phyloP scores from a whole-genome alignment of 2,329 filamentous ascomycete genomes.

The Pseudonectria buxi region DNA sequence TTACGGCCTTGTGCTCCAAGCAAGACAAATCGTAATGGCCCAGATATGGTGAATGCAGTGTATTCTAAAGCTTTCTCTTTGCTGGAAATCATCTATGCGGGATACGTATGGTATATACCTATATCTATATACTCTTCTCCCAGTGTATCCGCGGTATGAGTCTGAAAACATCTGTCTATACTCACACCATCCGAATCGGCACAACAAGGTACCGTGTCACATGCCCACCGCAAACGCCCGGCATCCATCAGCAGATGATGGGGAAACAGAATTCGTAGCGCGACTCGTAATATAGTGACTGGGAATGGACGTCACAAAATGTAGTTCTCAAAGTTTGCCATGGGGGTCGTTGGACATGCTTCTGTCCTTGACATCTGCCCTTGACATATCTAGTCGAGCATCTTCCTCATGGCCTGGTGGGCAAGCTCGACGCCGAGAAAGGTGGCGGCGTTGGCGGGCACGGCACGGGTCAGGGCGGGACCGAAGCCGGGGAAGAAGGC shows the following conservation, averaged over 20 bases:
- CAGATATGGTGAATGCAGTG: constrained; percentile 4
- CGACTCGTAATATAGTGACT: too few relatives aligned
- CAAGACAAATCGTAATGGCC: too few relatives aligned
- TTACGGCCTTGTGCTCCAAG: too few relatives aligned
- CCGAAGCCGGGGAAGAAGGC: constrained; percentile 98
- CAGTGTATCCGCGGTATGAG: too few relatives aligned
- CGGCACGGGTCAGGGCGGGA: constrained; percentile 83
- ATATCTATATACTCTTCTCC: neutral
- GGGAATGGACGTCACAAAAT: too few relatives aligned
- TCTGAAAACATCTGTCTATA: too few relatives aligned
- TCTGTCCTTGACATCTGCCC: neutral
- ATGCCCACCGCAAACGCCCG: too few relatives aligned
- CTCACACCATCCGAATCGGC: too few relatives aligned
- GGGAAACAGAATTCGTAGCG: too few relatives aligned
- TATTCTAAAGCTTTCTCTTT: neutral
- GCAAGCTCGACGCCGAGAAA: constrained; percentile 83
- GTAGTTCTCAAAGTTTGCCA: too few relatives aligned
- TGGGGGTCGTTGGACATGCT: neutral
- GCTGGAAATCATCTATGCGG: constrained; percentile 6
- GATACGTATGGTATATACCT: constrained; percentile 8
- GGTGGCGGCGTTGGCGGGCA: constrained; percentile 93
- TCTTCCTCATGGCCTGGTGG: constrained; percentile 74
- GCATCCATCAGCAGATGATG: too few relatives aligned
- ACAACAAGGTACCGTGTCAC: too few relatives aligned
- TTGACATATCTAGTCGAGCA: constrained; percentile 46